phyloP scores from a whole-genome alignment of 768 basidiomycete genomes.

The Xerocomellus dryophilus region DNA sequence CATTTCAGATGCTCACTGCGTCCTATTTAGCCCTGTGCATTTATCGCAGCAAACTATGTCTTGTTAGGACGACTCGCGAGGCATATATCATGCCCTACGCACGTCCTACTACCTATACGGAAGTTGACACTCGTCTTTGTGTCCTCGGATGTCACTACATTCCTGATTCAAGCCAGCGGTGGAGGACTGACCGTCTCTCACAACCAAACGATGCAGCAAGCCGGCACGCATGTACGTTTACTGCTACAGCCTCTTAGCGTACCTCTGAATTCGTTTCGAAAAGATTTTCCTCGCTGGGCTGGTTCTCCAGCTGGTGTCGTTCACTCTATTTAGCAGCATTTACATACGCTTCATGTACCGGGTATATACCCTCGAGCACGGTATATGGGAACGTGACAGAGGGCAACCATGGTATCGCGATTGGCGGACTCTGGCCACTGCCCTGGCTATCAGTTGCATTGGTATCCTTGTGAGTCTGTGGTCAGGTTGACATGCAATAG shows the following conservation, averaged over 20 bases:
- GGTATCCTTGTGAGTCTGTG: conserved; percentile 53
- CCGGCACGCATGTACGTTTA: conserved; percentile 37
- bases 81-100: conserved; percentile 44
- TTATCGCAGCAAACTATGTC: conserved; percentile 67
- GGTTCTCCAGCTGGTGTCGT: conserved; percentile 52
- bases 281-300: conserved; percentile 61
- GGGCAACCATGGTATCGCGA: conserved; percentile 47
- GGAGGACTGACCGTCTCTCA: conserved; percentile 4
- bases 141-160: conserved; percentile 60
- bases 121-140: conserved; percentile 59
- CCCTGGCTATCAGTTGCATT: conserved; percentile 52
- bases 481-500: not conserved
- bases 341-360: conserved; percentile 49
- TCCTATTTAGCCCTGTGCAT: conserved; percentile 59
- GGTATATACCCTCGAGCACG: conserved; percentile 35
- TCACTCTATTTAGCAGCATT: conserved; percentile 46
- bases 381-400: conserved; percentile 40
- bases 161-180: conserved; percentile 56
- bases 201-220: conserved; percentile 15
- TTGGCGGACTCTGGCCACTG: conserved; percentile 56
- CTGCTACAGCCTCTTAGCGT: not conserved
- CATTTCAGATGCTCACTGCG: not conserved
- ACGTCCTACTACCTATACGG: conserved; percentile 47
- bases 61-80: conserved; percentile 59
- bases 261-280: conserved; percentile 37